These are phyloP conservation scores for Crithidia sp. DNA, from an alignment of 208 protist genomes.

Conservation along the genomic window DNA sequence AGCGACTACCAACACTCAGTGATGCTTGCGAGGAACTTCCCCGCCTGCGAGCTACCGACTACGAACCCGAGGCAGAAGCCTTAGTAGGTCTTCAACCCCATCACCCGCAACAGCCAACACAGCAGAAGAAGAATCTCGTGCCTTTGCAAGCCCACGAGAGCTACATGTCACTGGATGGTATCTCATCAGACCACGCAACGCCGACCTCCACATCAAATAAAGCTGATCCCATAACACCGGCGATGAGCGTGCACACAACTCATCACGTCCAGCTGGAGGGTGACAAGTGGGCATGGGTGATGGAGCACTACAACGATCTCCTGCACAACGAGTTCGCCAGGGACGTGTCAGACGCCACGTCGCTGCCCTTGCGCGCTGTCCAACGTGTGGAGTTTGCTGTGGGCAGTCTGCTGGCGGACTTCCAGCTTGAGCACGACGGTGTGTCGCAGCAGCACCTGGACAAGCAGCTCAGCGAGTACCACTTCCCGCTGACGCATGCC, in stretches of 20 bases:
- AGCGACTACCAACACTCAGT: background rate
- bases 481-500: slow-evolving; percentile 21
- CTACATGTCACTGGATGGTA: slow-evolving; percentile 10
- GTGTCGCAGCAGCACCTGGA: slow-evolving; percentile 28
- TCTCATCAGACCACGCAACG: slow-evolving; percentile 3
- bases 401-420: slow-evolving; percentile 37
- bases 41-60: background rate
- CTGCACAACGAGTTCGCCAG: slow-evolving; percentile 42
- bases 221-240: background rate
- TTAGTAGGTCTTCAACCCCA: background rate
- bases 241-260: slow-evolving; percentile 19
- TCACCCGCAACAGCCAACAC: background rate
- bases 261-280: slow-evolving; percentile 50
- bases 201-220: background rate
- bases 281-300: slow-evolving; percentile 45
- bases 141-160: slow-evolving; percentile 2
- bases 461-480: slow-evolving; percentile 19
- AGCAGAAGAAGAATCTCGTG: background rate
- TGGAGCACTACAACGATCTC: slow-evolving; percentile 24
- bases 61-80: background rate
- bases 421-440: slow-evolving; percentile 26
- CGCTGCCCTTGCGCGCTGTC: slow-evolving; percentile 7
- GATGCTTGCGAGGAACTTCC: background rate
- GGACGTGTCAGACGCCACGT: slow-evolving; percentile 42
- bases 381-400: slow-evolving; percentile 19